Conservation (phyloP, 257 asterid genomes). For the Verbascum thapsus region DNA sequence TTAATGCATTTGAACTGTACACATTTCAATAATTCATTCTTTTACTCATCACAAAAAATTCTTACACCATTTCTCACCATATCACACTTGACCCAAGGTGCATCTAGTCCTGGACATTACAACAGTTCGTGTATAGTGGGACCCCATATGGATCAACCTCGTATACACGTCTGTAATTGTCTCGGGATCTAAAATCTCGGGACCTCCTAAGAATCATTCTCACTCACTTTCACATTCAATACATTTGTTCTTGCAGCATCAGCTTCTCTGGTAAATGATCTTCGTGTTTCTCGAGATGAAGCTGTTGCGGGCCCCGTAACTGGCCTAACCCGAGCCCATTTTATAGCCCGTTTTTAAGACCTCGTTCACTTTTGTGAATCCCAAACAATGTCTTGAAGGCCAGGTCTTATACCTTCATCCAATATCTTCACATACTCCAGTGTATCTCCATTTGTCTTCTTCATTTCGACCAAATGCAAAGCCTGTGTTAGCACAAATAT, state of each 20-base stretch:
- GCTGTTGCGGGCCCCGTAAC: conserved; percentile 27
- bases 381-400: conserved; percentile 83
- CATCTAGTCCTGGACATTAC: too few species aligned
- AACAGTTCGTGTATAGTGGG: too few species aligned
- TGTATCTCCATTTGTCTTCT: conserved; percentile 76
- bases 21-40: too few species aligned
- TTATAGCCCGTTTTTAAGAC: conserved; percentile 1
- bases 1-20: too few species aligned
- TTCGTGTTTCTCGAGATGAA: conserved; percentile 11
- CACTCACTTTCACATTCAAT: conserved; percentile 35
- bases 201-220: too few species aligned
- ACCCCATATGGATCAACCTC: too few species aligned
- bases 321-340: conserved; percentile 5
- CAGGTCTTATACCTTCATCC: conserved; percentile 66
- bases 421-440: conserved; percentile 63
- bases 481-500: conserved; percentile 65
- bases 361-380: conserved; percentile 45
- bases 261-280: conserved; percentile 21
- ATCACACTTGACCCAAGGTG: too few species aligned
- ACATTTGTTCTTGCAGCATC: conserved; percentile 48
- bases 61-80: too few species aligned
- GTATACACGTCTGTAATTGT: too few species aligned
- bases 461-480: conserved; percentile 77
- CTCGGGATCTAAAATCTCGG: too few species aligned
- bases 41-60: too few species aligned